These are phyloP conservation scores for Geotrichum candidum DNA, from an alignment of 1,139 yeast species.

Conservation along the genomic window DNA sequence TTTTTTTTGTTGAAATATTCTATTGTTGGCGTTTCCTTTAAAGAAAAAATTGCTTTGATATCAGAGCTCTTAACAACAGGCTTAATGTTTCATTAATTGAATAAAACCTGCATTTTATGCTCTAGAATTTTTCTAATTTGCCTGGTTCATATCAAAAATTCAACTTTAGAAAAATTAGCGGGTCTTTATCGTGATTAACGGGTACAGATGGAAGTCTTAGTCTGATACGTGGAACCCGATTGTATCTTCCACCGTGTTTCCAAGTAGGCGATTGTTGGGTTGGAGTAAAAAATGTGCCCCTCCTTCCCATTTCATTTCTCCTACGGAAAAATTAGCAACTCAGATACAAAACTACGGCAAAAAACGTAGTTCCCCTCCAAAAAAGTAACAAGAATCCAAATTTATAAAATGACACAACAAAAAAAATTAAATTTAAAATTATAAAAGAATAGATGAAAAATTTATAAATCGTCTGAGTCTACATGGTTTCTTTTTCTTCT, in stretches of 20 bases:
- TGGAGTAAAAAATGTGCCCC: neutral
- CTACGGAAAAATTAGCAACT: neutral
- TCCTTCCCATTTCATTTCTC: neutral
- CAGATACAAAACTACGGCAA: neutral
- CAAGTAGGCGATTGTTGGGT: no score
- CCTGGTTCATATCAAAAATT: no score
- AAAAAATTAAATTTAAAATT: neutral
- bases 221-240: no score
- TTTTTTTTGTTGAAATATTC: no score
- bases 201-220: neutral
- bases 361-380: neutral
- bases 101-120: no score
- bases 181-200: neutral
- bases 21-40: no score
- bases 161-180: neutral
- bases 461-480: neutral
- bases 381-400: neutral
- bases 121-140: no score
- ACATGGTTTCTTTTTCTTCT: neutral
- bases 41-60: no score
- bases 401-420: neutral
- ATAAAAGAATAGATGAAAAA: neutral
- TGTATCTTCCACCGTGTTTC: no score
- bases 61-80: no score
- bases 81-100: no score